Evolutionary conservation across 495 filamentous ascomycete genomes (phyloP), one percentile per base, ranked within the genome.

Genomic region (Massariosphaeria phaeospora): DNA sequence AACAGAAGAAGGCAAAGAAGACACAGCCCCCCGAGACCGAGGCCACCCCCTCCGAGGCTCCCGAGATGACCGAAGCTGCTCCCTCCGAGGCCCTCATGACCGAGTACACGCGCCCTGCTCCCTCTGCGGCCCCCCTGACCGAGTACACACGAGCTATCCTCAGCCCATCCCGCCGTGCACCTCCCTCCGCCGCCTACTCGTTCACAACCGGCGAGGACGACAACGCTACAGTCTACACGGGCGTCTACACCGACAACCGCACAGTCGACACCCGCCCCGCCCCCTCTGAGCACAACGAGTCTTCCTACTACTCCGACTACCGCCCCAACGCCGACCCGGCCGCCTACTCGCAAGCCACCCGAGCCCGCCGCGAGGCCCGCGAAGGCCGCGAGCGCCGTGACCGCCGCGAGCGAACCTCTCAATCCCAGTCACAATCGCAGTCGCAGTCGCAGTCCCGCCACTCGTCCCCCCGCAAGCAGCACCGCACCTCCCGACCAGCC

Each of bases 131-230:
- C 15, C 15, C 29, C 18, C 41, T 39, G 27, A 23, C 46, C 18
- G 46, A 38, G 5, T 8, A 6, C 31, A 9, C 23, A 36, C 38
- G 23, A 25, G 23, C 33, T 21, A 49, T 23, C 26, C 9, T 24
- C 6, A 38, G 24, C 31, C 35, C 62, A 30, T 15, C 50, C n/a
- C 59, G 61, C 31, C 61, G 61, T 31, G 36, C 50, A 21, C 56
- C 51, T 20, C 66, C 63, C 17, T 67, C 64, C n/a, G 59, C 59
- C 12, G 60, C 67, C n/a, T 69, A 69, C 40, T 67, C 65, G 11
- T 69, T 69, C 59, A 56, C 41, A n/a, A 52, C 54, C 20, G 67
- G 67, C 57, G n/a, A n/a, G n/a, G 67, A 69, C 51, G 67, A 69
- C 45, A 59, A 52, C 10, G 20, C 42, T 26, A 62, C 63, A 0